A percentile compares a stretch with the other conserved stretches of the same genome.
Evolutionary conservation across 371 early-diverging fungal species (phyloP).

Genomic region (Mucor circinelloides): DNA sequence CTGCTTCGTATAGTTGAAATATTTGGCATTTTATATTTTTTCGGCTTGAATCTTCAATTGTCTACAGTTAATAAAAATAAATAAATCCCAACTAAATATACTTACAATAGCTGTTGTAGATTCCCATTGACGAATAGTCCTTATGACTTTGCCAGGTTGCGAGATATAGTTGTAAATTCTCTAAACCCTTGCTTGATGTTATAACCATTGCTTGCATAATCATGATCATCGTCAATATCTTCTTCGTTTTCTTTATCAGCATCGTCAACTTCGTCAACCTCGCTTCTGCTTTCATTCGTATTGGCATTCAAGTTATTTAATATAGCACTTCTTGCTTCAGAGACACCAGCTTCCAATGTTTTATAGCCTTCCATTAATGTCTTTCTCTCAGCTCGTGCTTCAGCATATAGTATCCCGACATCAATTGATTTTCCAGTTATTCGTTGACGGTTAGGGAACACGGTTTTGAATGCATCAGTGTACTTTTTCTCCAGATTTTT

Average conservation of each 20-base stretch:
- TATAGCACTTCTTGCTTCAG: conserved; percentile 6
- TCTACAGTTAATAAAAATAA: conserved; percentile 12
- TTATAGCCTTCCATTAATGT: conserved; percentile 5
- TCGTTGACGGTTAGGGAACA: conserved; percentile 10
- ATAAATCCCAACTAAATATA: conserved; percentile 7
- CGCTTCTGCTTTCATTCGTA: background rate
- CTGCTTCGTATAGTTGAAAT: conserved; percentile 6
- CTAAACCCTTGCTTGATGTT: conserved; percentile 14
- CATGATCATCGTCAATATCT: background rate
- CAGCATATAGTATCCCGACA: conserved; percentile 10
- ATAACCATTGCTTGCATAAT: conserved; percentile 14
- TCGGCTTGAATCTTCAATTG: conserved; percentile 7
- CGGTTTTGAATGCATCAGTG: conserved; percentile 9
- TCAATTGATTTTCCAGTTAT: conserved; percentile 14
- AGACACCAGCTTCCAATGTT: conserved; percentile 11
- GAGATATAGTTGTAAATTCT: background rate
- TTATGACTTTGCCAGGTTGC: background rate
- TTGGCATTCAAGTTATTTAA: background rate
- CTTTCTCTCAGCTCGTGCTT: conserved; percentile 12
- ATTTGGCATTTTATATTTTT: conserved; percentile 11
- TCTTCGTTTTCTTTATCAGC: background rate
- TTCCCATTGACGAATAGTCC: conserved; percentile 13
- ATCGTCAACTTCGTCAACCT: conserved; percentile 1
- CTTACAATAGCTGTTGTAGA: conserved; percentile 13
- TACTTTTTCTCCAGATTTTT: conserved; percentile 16